Evolutionary conservation across 2,329 filamentous ascomycete species (phyloP), one percentile per base, ranked within the genome.

Genomic region (Cytospora piceicola): DNA sequence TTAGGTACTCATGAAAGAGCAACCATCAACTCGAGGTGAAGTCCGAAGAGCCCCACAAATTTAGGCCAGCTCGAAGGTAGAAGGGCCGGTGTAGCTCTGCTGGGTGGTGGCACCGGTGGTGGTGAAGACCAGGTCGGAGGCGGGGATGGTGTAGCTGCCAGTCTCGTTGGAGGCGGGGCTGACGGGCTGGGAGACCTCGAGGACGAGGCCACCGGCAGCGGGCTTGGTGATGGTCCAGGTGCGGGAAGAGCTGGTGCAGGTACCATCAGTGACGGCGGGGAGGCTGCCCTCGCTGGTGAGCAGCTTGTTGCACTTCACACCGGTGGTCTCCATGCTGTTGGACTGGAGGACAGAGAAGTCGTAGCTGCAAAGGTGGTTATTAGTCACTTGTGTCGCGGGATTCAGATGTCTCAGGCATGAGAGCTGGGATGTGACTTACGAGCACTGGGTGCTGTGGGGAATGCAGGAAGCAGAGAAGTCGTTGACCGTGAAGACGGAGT

Each of bases 41-140:
- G 39, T 42, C 39, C 39, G 39, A 42, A n/a, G 39, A 20, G 20
- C 4, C 20, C 39, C 15, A 17, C 24, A 14, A 17, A 54, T 46
- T 65, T 65, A 65, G 36, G 9, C 8, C 14, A 71, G 64, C 69
- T 67, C 57, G 69, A 73, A 72, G n/a, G 51, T 20, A 1, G 24
- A 51, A 9, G 75, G 61, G 61, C 75, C 75, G 24, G 59, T 70
- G 70, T 77, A 77, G 58, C 9, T 59, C 73, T 77, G 67, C 67
- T 72, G 36, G 63, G 69, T 53, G 55, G 67, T 62, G 17, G 59
- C 66, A 20, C 63, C 66, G 11, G 66, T 61, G 49, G 46, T 30
- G 34, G 24, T 5, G 39, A 63, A 65, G 22, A 22, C 57, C 27
- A 75, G 69, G 51, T 75, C 67, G 69, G 62, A 56, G 68, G 67